Conservation (phyloP, 768 basidiomycete species). For the Artomyces pyxidatus region DNA sequence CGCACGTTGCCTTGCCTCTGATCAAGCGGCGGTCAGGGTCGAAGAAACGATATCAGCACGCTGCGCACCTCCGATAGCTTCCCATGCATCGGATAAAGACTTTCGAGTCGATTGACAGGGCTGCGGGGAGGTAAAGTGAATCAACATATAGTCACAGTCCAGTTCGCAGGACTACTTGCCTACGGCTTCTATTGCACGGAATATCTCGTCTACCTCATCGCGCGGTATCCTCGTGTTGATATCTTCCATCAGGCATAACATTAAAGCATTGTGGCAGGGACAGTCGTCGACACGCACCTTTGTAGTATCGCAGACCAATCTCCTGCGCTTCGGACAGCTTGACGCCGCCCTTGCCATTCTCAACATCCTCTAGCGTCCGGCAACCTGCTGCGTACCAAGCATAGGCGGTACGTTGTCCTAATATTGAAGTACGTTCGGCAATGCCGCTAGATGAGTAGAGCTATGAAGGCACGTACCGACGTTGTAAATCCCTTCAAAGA, state of each 20-base stretch:
- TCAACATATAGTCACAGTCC: too few relatives aligned
- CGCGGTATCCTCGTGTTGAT: conserved; percentile 83
- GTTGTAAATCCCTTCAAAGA: conserved; percentile 81
- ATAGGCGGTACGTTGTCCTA: conserved; percentile 59
- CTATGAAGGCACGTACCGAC: conserved; percentile 47
- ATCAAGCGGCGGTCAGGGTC: background rate
- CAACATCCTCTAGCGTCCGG: conserved; percentile 69
- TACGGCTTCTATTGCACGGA: conserved; percentile 59
- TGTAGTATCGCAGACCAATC: conserved; percentile 63
- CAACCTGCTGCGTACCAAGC: conserved; percentile 74
- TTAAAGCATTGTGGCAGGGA: background rate
- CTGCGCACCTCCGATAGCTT: conserved; percentile 63
- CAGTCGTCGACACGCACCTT: conserved; percentile 36
- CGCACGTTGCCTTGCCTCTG: conserved; percentile 76
- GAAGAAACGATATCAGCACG: background rate
- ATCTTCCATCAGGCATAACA: conserved; percentile 34
- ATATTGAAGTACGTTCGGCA: background rate
- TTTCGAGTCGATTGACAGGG: conserved; percentile 59
- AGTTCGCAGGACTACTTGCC: conserved; percentile 47
- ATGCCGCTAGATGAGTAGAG: background rate
- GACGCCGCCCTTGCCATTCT: conserved; percentile 49
- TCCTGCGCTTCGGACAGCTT: conserved; percentile 50
- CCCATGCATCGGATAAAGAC: conserved; percentile 87
- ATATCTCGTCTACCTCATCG: conserved; percentile 67
- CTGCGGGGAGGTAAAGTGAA: conserved; percentile 40